Evolutionary conservation across 306 rosid genomes (phyloP).

Genomic region (Pyrus pyrifolia): DNA sequence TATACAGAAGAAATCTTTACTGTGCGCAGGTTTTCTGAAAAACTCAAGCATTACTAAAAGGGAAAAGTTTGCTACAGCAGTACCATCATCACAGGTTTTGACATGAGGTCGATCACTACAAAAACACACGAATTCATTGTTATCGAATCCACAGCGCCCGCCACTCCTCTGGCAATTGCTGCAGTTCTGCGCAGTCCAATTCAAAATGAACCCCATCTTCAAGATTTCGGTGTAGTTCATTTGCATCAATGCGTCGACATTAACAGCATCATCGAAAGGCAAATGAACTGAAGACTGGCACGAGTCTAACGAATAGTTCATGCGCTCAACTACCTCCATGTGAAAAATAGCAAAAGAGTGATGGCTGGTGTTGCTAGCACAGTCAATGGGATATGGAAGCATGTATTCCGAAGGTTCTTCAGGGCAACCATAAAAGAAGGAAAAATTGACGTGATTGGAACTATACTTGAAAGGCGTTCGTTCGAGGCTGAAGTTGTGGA

Average conservation of each 20-base stretch:
- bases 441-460: slow-evolving; percentile 26
- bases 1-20: background rate
- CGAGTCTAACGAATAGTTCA: slow-evolving; percentile 27
- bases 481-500: slow-evolving; percentile 40
- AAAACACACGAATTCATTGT: slow-evolving; percentile 36
- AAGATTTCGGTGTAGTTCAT: slow-evolving; percentile 44
- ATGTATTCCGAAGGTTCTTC: slow-evolving; percentile 24
- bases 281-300: slow-evolving; percentile 38
- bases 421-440: slow-evolving; percentile 56
- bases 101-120: slow-evolving; percentile 42
- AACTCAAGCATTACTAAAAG: background rate
- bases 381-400: slow-evolving; percentile 27
- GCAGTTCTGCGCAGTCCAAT: slow-evolving; percentile 51
- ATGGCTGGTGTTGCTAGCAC: slow-evolving; percentile 36
- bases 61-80: background rate
- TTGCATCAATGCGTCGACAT: slow-evolving; percentile 15
- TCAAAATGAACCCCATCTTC: slow-evolving; percentile 59
- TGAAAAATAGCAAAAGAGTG: slow-evolving; percentile 54
- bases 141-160: slow-evolving; percentile 51
- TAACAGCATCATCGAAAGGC: slow-evolving; percentile 25
- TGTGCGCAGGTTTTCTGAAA: background rate
- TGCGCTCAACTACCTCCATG: slow-evolving; percentile 28
- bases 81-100: slow-evolving; percentile 47
- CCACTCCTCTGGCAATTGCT: slow-evolving; percentile 46
- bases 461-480: slow-evolving; percentile 35